Conservation (phyloP, 2,329 filamentous ascomycete species). For the Parafenestella ontariensis region DNA sequence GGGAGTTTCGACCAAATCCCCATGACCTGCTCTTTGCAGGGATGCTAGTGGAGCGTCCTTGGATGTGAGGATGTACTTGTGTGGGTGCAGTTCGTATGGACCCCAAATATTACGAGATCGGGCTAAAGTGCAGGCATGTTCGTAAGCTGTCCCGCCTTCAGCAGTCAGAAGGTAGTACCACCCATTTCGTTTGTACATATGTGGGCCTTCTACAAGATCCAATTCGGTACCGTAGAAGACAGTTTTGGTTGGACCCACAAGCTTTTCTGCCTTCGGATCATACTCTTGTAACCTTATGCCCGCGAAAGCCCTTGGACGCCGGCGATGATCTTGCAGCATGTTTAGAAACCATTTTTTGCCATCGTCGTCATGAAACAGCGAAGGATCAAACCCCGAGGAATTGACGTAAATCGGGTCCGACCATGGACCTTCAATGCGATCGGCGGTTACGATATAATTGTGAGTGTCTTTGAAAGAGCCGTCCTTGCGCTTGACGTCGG, state of each 20-base stretch:
- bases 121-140: conserved; percentile 50
- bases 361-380: conserved; percentile 46
- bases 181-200: conserved; percentile 46
- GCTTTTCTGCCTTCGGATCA: conserved; percentile 56
- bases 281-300: conserved; percentile 68
- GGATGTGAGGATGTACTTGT: conserved; percentile 54
- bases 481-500: conserved; percentile 71
- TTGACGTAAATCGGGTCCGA: conserved; percentile 67
- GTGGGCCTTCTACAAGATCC: conserved; percentile 48
- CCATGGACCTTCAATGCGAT: conserved; percentile 65
- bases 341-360: conserved; percentile 49
- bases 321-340: conserved; percentile 46
- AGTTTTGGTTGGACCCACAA: conserved; percentile 63
- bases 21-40: conserved; percentile 47
- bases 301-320: conserved; percentile 54
- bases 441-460: conserved; percentile 66
- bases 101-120: conserved; percentile 50
- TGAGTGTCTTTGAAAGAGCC: conserved; percentile 70
- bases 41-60: conserved; percentile 43
- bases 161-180: conserved; percentile 49
- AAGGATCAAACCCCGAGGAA: conserved; percentile 68
- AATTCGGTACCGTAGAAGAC: conserved; percentile 63
- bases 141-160: conserved; percentile 51
- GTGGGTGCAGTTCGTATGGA: conserved; percentile 50
- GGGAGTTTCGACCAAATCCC: conserved; percentile 46